These are phyloP conservation scores for Phlegmacium glaucopus DNA, from an alignment of 768 basidiomycete species.

Conservation along the genomic window DNA sequence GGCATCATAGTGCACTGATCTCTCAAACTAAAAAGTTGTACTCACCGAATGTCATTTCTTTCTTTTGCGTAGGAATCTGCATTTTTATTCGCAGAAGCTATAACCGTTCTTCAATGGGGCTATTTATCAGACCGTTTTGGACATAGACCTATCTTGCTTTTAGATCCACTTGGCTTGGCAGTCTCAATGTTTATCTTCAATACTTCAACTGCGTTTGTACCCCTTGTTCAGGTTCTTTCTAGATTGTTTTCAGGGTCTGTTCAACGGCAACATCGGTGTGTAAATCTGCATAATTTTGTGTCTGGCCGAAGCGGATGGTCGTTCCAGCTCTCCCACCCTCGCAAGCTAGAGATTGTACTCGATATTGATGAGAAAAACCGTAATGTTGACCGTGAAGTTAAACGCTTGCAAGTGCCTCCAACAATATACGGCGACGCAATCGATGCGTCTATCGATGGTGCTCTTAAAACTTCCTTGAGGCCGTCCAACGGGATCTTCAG, in stretches of 20 bases:
- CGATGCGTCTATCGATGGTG: constrained; percentile 35
- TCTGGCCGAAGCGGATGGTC: constrained; percentile 62
- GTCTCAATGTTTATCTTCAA: constrained; percentile 41
- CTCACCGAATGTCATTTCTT: not conserved
- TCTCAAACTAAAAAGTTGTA: not conserved
- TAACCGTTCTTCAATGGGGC: constrained; percentile 45
- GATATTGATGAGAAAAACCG: constrained; percentile 39
- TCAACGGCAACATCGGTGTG: constrained; percentile 38
- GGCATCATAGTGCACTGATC: constrained; percentile 37
- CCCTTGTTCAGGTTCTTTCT: constrained; percentile 18
- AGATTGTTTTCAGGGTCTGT: constrained; percentile 34
- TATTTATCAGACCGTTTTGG: constrained; percentile 42
- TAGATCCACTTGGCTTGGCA: constrained; percentile 38
- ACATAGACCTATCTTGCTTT: constrained; percentile 38
- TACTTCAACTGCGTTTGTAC: constrained; percentile 35
- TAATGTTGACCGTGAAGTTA: constrained; percentile 38
- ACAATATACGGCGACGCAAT: constrained; percentile 17
- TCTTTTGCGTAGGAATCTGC: constrained; percentile 37
- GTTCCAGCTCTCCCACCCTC: constrained; percentile 28
- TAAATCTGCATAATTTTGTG: not conserved
- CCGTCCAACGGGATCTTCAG: constrained; percentile 54
- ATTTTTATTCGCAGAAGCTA: constrained; percentile 41
- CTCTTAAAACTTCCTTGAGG: constrained; percentile 45
- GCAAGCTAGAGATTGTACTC: constrained; percentile 35
- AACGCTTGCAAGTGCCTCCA: constrained; percentile 12